Base-by-base conservation (phyloP, 1,284 basidiomycete species). In the Flammula alnicola region DNA sequence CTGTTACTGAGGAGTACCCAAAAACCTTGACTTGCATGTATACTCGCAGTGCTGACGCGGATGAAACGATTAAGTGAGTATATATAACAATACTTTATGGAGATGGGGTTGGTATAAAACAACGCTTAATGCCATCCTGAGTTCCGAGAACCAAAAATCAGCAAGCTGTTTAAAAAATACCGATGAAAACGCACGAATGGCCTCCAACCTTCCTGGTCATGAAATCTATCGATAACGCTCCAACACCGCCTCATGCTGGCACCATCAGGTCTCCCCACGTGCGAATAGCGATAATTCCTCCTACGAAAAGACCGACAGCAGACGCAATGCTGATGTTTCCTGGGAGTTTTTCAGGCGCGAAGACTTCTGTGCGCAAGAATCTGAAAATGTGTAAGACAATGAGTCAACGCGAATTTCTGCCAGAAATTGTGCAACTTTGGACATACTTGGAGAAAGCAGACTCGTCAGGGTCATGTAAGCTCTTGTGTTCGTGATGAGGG, bases 191-290 rank as follows among this genome's bases (percentile, higher is more conserved):
- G 49, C 32, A 44, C 43, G 31, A 44, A 39, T 31, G 14, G 22
- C 23, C 22, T n/a, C 5, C 23, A 31, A 22, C 12, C 4, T 20
- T 22, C 25, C 16, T 17, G 36, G 19, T 12, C 16, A 22, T 19
- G 25, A 30, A 39, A 47, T 23, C 37, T 20, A n/a, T 35, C 44
- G 17, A 38, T 37, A 39, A n/a, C 19, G 17, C 43, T 32, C 23
- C 37, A 17, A 3, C 32, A 32, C 35, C 42, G 23, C 19, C 42
- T 48, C 44, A 59, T 71, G 79, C 79, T 37, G 85, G 86, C 17
- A 89, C 78, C 70, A 89, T 78, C 46, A 88, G 64, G 38, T 87
- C 86, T n/a, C 88, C 88, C 81, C 83, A 91, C 20, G 77, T 78
- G 66, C 88, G 77, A 25, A 83, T 78, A 10, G 72, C 77, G 41